phyloP scores from a whole-genome alignment of 345 rosid genomes.

The Syzygium aromaticum region DNA sequence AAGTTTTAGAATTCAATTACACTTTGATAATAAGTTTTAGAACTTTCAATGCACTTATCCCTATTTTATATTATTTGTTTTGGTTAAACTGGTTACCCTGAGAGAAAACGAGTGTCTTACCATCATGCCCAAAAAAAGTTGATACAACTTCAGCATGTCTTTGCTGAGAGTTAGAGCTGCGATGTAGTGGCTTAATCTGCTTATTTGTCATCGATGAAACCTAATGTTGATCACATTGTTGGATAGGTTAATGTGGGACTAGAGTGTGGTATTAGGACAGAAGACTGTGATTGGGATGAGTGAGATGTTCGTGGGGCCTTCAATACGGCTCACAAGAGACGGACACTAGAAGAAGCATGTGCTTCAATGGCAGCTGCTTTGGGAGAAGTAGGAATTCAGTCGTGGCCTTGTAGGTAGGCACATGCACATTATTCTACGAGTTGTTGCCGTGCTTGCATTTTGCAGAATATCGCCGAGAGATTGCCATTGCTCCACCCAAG shows the following conservation, averaged over 20 bases:
- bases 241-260: constrained; percentile 60
- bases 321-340: constrained; percentile 54
- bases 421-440: neutral
- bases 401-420: constrained; percentile 5
- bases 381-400: constrained; percentile 44
- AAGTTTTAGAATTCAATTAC: too few species aligned
- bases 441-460: too few species aligned
- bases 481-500: neutral
- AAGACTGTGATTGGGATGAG: constrained; percentile 55
- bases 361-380: constrained; percentile 74
- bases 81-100: too few species aligned
- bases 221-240: neutral
- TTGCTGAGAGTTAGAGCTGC: neutral
- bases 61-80: neutral
- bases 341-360: constrained; percentile 83
- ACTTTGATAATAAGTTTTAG: too few species aligned
- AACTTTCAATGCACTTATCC: too few species aligned
- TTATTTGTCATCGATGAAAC: neutral
- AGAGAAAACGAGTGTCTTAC: too few species aligned
- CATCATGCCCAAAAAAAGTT: neutral
- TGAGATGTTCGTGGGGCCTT: constrained; percentile 61
- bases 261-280: constrained; percentile 63
- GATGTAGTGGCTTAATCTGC: neutral
- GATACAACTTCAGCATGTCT: neutral
- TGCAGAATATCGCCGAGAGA: neutral